Evolutionary conservation across 2,329 filamentous ascomycete genomes (phyloP).

Genomic region (Scopulariopsis brevicaulis): DNA sequence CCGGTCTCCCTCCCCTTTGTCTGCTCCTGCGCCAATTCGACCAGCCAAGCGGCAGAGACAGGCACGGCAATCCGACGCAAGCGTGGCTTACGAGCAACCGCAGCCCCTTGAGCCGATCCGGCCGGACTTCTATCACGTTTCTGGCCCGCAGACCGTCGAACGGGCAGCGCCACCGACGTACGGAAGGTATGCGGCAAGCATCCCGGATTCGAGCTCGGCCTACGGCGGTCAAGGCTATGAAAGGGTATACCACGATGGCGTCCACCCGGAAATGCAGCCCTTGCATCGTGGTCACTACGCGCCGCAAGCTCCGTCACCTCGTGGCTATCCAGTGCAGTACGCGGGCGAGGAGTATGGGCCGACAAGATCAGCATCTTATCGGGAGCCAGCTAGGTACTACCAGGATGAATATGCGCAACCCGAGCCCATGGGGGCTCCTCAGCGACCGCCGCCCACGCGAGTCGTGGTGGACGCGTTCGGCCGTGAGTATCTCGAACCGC

Average conservation of each 20-base stretch:
- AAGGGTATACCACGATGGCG: neutral
- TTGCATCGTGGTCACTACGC: slow-evolving; percentile 17
- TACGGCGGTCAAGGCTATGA: neutral
- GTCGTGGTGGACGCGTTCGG: slow-evolving; percentile 77
- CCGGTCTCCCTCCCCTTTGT: slow-evolving; percentile 49
- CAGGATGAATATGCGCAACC: slow-evolving; percentile 2
- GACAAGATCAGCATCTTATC: slow-evolving; percentile 20
- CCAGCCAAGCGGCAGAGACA: slow-evolving; percentile 47
- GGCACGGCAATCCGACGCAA: slow-evolving; percentile 12
- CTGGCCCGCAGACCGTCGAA: neutral
- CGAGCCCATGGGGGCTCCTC: slow-evolving; percentile 32
- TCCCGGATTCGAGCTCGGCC: neutral
- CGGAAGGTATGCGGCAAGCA: neutral
- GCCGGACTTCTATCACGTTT: slow-evolving; percentile 2
- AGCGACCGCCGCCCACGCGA: slow-evolving; percentile 43
- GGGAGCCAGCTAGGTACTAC: neutral
- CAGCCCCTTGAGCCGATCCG: neutral
- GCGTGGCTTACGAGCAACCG: slow-evolving; percentile 1
- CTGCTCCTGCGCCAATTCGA: slow-evolving; percentile 37
- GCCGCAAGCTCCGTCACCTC: slow-evolving; percentile 24
- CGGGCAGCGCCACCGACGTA: neutral
- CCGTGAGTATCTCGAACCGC: slow-evolving; percentile 59
- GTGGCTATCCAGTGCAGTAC: slow-evolving; percentile 23
- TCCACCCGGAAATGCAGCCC: slow-evolving; percentile 8
- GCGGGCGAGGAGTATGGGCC: slow-evolving; percentile 23